phyloP scores from a whole-genome alignment of 805 yeast genomes.

The Candida yuanshanica region DNA sequence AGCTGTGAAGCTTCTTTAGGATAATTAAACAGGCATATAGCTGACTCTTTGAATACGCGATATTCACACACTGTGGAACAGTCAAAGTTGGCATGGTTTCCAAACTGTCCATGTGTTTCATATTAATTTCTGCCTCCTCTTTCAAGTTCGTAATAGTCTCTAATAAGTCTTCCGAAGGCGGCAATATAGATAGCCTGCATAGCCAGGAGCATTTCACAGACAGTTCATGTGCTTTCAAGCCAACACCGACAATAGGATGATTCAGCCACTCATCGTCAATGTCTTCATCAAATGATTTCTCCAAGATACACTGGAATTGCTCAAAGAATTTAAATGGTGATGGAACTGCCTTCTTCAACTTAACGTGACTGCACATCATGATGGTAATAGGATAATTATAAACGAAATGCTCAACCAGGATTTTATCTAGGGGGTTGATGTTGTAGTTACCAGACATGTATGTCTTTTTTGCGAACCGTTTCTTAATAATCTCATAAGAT shows the following conservation, averaged over 20 bases:
- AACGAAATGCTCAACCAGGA: slow-evolving; percentile 21
- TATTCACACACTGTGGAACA: slow-evolving; percentile 11
- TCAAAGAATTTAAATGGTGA: slow-evolving; percentile 22
- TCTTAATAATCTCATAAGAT: slow-evolving; percentile 22
- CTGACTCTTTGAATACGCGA: slow-evolving; percentile 13
- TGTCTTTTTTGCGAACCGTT: slow-evolving; percentile 12
- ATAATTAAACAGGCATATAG: slow-evolving; percentile 15
- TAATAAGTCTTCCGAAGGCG: slow-evolving; percentile 11
- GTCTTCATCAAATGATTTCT: slow-evolving; percentile 6
- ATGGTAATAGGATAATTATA: slow-evolving; percentile 21
- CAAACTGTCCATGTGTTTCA: background rate
- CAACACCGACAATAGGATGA: slow-evolving; percentile 22
- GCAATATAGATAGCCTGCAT: slow-evolving; percentile 13
- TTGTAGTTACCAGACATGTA: background rate
- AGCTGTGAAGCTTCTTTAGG: slow-evolving; percentile 11
- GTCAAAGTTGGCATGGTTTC: background rate
- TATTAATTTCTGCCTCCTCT: slow-evolving; percentile 2
- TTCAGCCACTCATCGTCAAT: slow-evolving; percentile 16
- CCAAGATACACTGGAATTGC: slow-evolving; percentile 14
- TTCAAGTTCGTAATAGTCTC: slow-evolving; percentile 6
- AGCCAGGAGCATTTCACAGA: slow-evolving; percentile 21
- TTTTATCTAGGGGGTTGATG: slow-evolving; percentile 15
- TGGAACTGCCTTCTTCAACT: slow-evolving; percentile 16
- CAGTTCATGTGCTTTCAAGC: slow-evolving; percentile 15
- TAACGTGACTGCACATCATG: slow-evolving; percentile 22